Evolutionary conservation across 352 stramenopile species (phyloP).

Genomic region (Phytophthora pinifolia): DNA sequence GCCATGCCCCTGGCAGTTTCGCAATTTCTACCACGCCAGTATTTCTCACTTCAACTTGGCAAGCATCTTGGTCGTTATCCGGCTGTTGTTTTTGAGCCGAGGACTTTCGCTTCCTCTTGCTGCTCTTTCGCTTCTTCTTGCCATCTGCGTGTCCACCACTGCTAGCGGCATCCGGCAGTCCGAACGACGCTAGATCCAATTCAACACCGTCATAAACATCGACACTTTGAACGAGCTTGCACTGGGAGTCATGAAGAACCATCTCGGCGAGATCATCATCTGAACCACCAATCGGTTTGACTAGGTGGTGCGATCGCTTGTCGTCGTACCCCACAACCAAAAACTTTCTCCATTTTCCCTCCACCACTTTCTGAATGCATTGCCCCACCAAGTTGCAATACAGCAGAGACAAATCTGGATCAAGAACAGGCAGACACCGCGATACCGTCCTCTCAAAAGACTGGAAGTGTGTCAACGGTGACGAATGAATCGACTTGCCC

Average conservation of each 20-base stretch:
- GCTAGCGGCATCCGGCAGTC: constrained; percentile 20
- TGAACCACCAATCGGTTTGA: constrained; percentile 46
- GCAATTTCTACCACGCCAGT: constrained; percentile 28
- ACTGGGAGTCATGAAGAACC: constrained; percentile 80
- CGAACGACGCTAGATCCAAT: constrained; percentile 56
- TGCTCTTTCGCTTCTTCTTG: constrained; percentile 67
- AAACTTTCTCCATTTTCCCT: constrained; percentile 83
- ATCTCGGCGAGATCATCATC: constrained; percentile 56
- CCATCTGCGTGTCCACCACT: constrained; percentile 11
- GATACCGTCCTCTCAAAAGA: constrained; percentile 84
- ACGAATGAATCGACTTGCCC: constrained; percentile 62
- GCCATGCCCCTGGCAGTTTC: constrained; percentile 59
- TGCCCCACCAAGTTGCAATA: constrained; percentile 75
- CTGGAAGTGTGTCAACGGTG: constrained; percentile 80
- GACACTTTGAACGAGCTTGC: constrained; percentile 50
- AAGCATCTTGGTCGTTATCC: constrained; percentile 19
- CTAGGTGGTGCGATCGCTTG: constrained; percentile 51
- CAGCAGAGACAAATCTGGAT: constrained; percentile 51
- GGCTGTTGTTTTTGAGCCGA: constrained; percentile 21
- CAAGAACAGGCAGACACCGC: constrained; percentile 54
- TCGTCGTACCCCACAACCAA: constrained; percentile 70
- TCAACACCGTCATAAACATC: constrained; percentile 50
- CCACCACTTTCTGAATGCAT: constrained; percentile 68
- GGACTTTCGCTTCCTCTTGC: constrained; percentile 58
- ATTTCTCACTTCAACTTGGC: constrained; percentile 63